Conservation (phyloP, 2,329 filamentous ascomycete genomes). For the Ceratocystis cubensis region DNA sequence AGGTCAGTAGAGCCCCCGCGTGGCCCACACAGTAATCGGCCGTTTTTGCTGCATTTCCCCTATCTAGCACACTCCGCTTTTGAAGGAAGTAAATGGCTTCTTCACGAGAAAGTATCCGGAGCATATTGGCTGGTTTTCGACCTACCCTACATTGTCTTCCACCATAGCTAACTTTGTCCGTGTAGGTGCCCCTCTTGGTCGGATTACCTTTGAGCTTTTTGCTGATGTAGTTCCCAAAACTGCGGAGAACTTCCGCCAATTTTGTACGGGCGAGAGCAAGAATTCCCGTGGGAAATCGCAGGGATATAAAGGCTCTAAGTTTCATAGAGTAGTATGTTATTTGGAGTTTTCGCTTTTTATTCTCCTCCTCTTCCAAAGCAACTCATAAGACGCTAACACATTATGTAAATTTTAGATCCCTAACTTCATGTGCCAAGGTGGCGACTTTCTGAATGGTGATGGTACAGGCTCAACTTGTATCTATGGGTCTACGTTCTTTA, state of each 20-base stretch:
- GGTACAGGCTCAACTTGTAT: conserved; percentile 81
- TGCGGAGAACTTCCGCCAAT: conserved; percentile 92
- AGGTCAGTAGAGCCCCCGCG: conserved; percentile 39
- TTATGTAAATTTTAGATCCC: conserved; percentile 50
- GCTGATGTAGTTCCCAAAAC: conserved; percentile 72
- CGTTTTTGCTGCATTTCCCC: neutral
- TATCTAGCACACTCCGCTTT: no score
- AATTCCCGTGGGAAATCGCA: conserved; percentile 63
- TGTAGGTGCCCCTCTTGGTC: conserved; percentile 69
- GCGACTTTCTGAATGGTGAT: conserved; percentile 88
- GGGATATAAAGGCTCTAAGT: conserved; percentile 89
- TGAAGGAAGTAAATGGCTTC: no score
- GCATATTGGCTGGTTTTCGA: neutral
- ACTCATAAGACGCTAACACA: neutral
- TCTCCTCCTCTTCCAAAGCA: neutral
- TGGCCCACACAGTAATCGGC: neutral
- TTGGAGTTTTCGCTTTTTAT: neutral
- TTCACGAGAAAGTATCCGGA: no score
- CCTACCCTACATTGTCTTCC: neutral
- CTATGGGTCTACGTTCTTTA: conserved; percentile 72
- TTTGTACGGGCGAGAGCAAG: conserved; percentile 89
- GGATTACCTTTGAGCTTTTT: conserved; percentile 85
- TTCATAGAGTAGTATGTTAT: conserved; percentile 67
- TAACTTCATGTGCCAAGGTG: conserved; percentile 95
- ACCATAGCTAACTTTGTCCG: neutral